These are phyloP conservation scores for Arxiozyma telluris DNA, from an alignment of 1,139 yeast genomes.

Conservation along the genomic window DNA sequence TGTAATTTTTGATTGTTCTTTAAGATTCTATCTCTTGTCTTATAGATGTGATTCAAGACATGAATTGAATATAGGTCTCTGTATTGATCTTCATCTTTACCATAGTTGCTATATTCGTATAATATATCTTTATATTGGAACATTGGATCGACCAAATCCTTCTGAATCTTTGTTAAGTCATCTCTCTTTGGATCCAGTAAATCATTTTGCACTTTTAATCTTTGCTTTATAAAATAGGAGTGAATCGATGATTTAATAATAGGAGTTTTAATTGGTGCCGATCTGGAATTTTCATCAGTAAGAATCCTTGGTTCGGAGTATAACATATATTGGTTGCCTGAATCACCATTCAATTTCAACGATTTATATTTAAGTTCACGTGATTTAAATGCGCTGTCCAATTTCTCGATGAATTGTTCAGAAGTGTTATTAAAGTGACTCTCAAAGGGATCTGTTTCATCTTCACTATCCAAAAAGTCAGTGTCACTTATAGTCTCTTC, in stretches of 20 bases:
- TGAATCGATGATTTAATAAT: conserved; percentile 18
- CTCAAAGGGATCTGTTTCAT: conserved; percentile 57
- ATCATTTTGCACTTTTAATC: conserved; percentile 25
- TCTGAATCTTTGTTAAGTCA: conserved; percentile 34
- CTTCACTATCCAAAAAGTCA: conserved; percentile 32
- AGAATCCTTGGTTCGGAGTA: conserved; percentile 20
- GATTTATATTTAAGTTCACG: conserved; percentile 17
- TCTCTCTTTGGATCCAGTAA: conserved; percentile 14
- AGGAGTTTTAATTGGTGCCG: conserved; percentile 11
- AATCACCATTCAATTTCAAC: conserved; percentile 9
- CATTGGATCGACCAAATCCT: conserved; percentile 48
- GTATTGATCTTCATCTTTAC: conserved; percentile 39
- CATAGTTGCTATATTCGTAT: conserved; percentile 46
- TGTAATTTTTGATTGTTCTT: conserved; percentile 60
- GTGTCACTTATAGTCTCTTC: conserved; percentile 28
- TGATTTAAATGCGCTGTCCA: conserved; percentile 20
- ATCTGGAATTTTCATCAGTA: conserved; percentile 2
- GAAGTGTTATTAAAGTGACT: conserved; percentile 59
- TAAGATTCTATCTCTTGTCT: conserved; percentile 74
- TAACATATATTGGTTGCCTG: conserved; percentile 16
- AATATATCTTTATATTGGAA: conserved; percentile 66
- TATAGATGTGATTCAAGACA: conserved; percentile 70
- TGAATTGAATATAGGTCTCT: conserved; percentile 63
- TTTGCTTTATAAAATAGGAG: conserved; percentile 31
- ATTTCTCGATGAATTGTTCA: conserved; percentile 34